phyloP scores from a whole-genome alignment of 345 rosid genomes.

The Rhodomyrtus tomentosa region DNA sequence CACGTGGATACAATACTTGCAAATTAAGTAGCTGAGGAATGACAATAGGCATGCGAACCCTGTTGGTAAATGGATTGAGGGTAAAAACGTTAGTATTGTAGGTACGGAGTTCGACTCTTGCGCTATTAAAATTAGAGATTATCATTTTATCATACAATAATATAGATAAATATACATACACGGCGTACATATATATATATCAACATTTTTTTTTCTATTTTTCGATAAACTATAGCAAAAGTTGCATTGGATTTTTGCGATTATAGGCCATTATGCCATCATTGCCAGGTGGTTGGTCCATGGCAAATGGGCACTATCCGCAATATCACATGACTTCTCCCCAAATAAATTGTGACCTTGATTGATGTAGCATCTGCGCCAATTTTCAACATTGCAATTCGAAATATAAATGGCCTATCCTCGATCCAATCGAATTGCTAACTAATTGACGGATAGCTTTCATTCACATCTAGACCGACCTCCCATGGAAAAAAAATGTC shows the following conservation, averaged over 20 bases:
- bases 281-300: neutral
- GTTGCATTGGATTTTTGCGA: neutral
- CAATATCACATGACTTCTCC: neutral
- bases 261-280: neutral
- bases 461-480: neutral
- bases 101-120: no score
- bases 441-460: neutral
- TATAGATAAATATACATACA: neutral
- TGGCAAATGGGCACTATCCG: neutral
- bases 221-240: neutral
- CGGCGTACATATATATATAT: neutral
- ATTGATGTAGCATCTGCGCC: neutral
- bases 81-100: no score
- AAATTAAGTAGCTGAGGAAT: no score
- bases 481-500: neutral
- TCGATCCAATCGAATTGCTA: no score
- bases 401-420: no score
- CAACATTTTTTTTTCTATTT: neutral
- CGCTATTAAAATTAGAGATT: no score
- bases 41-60: no score
- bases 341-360: neutral
- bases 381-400: neutral
- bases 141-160: no score
- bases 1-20: no score
- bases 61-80: no score